Base-by-base conservation (phyloP, 148 eudicot species). In the Linanthus parryae region DNA sequence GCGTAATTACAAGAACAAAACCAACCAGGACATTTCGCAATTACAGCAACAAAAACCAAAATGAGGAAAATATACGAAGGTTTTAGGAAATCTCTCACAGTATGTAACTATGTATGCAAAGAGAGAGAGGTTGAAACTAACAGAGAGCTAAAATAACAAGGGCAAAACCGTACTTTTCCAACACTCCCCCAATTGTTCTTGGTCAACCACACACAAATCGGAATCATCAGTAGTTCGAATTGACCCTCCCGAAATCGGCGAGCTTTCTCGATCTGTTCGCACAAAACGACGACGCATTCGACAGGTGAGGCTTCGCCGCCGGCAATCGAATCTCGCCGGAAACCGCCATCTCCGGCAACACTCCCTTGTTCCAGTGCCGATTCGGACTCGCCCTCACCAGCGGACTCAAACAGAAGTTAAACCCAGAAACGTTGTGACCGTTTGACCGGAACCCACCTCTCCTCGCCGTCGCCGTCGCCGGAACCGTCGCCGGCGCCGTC, bases 181-280 rank as follows among this genome's bases (percentile, higher is more conserved):
- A 21, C 21, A 16, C 3, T 12, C n/a, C 3, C 7, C 37, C n/a
- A n/a, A n/a, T n/a, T n/a, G n/a, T 8, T 26, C 30, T 1, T 9
- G 30, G 66, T 48, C 62, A 68, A 43, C 17, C n/a, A n/a, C n/a
- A n/a, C n/a, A 21, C 8, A 38, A 16, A 33, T 33, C 48, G 30
- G 18, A 44, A 2, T 16, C 65, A 75, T 81, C 76, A 85, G 72
- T 64, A 80, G 36, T 70, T 79, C 5, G 46, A 66, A 58, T 70
- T 74, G 26, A 66, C 48, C 67, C 95, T 80, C 48, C 97, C 97
- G 51, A 78, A 75, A 74, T 83, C 95, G 19, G 83, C 88, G 31
- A 90, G 72, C 70, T 90, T 90, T 53, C 92, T 63, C 2, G 97
- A 90, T 41, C 92, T 67, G 59, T 82, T 84, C 56, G 65, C 75